phyloP scores from a whole-genome alignment of 2,329 filamentous ascomycete genomes.

The Penicillium vulpinum region DNA sequence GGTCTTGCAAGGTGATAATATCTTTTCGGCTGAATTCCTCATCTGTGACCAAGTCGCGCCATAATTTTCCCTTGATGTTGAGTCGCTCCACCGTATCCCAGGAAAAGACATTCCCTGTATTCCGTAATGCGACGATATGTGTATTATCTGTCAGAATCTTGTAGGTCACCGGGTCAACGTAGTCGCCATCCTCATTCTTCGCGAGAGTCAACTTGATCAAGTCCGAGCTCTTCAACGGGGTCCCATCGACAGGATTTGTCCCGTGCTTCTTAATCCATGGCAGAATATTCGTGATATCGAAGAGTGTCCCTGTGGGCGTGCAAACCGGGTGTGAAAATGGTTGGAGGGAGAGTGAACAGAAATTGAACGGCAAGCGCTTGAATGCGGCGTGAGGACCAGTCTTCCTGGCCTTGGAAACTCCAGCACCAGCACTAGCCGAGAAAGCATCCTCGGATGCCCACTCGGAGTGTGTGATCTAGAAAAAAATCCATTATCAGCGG shows the following conservation, averaged over 20 bases:
- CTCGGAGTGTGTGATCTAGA: constrained; percentile 90
- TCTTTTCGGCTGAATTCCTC: constrained; percentile 83
- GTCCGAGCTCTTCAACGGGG: constrained; percentile 74
- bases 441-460: constrained; percentile 92
- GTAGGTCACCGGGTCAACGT: constrained; percentile 94
- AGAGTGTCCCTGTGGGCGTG: constrained; percentile 81
- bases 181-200: constrained; percentile 86
- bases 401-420: constrained; percentile 56
- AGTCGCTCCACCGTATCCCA: constrained; percentile 94
- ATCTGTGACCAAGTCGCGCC: constrained; percentile 86
- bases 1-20: constrained; percentile 94
- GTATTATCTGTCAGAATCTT: constrained; percentile 98
- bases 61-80: constrained; percentile 96
- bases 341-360: constrained; percentile 92
- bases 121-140: constrained; percentile 84
- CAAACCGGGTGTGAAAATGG: constrained; percentile 95
- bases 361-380: constrained; percentile 93
- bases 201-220: constrained; percentile 88
- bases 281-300: constrained; percentile 91
- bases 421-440: constrained; percentile 74
- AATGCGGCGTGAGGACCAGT: constrained; percentile 64
- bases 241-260: constrained; percentile 86
- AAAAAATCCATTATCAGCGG: constrained; percentile 17
- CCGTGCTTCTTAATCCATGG: constrained; percentile 92
- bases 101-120: constrained; percentile 90